Percentiles rank a stretch among this genome's conserved stretches.
These are phyloP conservation scores for Apiotrichum brassicae DNA, from an alignment of 1,284 basidiomycete genomes.

Conservation along the genomic window DNA sequence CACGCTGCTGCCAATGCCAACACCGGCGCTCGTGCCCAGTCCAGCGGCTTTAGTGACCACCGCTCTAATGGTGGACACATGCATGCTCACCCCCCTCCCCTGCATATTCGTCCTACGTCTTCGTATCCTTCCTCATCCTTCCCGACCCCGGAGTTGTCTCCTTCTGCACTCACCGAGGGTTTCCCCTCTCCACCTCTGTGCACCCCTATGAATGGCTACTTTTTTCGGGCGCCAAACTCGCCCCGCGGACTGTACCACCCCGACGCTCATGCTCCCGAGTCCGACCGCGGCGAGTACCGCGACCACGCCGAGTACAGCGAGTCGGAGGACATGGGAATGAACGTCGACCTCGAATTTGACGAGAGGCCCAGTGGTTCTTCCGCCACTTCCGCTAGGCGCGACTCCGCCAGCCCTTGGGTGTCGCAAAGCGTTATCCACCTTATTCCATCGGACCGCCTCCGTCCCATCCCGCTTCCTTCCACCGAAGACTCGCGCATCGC, in stretches of 20 bases:
- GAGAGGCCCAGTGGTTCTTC: not conserved
- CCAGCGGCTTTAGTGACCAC: not conserved
- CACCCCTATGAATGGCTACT: not conserved
- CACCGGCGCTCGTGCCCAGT: not conserved
- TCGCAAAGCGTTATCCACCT: not conserved
- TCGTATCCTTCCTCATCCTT: not conserved
- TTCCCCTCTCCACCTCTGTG: not conserved
- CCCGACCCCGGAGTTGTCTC: not conserved
- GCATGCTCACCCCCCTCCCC: not conserved
- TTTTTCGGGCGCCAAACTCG: not conserved
- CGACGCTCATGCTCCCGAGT: not conserved
- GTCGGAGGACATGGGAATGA: not conserved
- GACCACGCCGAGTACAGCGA: not conserved
- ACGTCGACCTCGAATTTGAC: not conserved
- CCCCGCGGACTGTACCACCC: not conserved
- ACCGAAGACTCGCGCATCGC: no score
- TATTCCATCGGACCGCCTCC: not conserved
- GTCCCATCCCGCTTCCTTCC: not conserved
- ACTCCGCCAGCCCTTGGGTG: not conserved
- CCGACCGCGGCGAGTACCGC: not conserved
- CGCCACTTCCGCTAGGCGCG: not conserved
- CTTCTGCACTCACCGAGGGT: not conserved
- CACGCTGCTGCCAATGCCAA: no score
- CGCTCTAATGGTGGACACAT: constrained; percentile 1
- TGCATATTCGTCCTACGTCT: not conserved